Evolutionary conservation across 805 yeast genomes (phyloP), one percentile per base, ranked within the genome.

Genomic region (Myxozyma sirexii): DNA sequence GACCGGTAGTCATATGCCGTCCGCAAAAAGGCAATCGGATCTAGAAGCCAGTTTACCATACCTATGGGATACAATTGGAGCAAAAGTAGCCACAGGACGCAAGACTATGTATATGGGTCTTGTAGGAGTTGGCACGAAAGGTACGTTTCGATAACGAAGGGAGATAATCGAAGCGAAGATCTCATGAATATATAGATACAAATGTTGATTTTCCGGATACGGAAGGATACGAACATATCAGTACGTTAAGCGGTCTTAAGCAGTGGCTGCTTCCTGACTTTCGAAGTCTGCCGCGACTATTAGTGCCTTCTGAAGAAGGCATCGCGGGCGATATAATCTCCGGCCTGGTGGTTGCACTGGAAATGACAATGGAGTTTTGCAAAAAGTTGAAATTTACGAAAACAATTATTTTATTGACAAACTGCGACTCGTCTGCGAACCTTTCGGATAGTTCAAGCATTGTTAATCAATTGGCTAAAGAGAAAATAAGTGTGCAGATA

Each of bases 321-420:
- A 21, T 45, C 24, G 23, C 46, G 15, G 62, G 62, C 46, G 71
- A 43, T 42, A 48, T 43, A 59, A 53, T 47, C 27, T 64, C 67
- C 1, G 76, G 77, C 1, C 60, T 79, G 21, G 66, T 74, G 7
- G 70, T 75, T 27, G 80, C 79, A 0, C 64, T 76, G n/a, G 74
- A 71, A 15, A 60, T 73, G 43, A 73, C 78, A 62, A 43, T 35
- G 23, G 50, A 46, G 17, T 63, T 60, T 39, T 67, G 73, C 49
- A 54, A 64, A 37, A 61, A 66, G 12, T 61, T 66, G 35, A 75
- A 75, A 56, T 79, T 71, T 61, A 69, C 64, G 4, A 70, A 80
- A 57, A 77, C 74, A 29, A 56, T 59, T 31, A 41, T 27, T 13
- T 8, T 66, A 7, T 24, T 56, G 23, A 37, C 59, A 19, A 69